Evolutionary conservation across 805 yeast genomes (phyloP).

Genomic region (Cyberlindnera amylophila): DNA sequence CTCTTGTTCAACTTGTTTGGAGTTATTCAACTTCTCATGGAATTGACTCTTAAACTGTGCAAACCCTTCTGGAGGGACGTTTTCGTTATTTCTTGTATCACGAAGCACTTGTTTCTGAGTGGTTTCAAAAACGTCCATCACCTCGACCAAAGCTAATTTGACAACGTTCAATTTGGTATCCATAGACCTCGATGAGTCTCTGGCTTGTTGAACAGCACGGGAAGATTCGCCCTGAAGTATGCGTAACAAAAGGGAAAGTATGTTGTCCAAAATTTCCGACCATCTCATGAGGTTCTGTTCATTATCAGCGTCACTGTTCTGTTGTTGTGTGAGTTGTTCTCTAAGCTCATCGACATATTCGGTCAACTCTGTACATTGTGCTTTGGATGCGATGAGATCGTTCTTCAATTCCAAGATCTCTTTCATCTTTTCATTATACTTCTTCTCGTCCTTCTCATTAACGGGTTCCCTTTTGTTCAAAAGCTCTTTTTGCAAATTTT

Average conservation of each 20-base stretch:
- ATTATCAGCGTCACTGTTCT: constrained; percentile 4
- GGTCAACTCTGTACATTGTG: constrained; percentile 22
- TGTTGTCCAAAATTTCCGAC: constrained; percentile 15
- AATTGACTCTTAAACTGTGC: constrained; percentile 1
- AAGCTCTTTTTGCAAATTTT: constrained; percentile 18
- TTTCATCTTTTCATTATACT: constrained; percentile 19
- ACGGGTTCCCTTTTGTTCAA: constrained; percentile 7
- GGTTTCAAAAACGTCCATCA: constrained; percentile 7
- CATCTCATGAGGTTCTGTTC: constrained; percentile 9
- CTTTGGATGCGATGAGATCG: constrained; percentile 24
- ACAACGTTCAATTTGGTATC: constrained; percentile 23
- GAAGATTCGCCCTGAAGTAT: constrained; percentile 19
- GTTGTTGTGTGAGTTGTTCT: constrained; percentile 11
- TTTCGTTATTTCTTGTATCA: constrained; percentile 4
- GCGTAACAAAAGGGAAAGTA: constrained; percentile 12
- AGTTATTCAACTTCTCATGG: constrained; percentile 11
- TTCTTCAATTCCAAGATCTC: constrained; percentile 27
- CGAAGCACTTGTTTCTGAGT: not conserved
- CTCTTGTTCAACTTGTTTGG: constrained; percentile 18
- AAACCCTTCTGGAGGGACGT: not conserved
- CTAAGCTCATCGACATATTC: constrained; percentile 23
- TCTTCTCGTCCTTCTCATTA: constrained; percentile 2
- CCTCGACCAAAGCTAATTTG: constrained; percentile 19
- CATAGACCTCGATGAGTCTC: constrained; percentile 18
- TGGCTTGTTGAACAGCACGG: constrained; percentile 20